Conservation (phyloP, 768 basidiomycete genomes). For the Tulasnella sp. region DNA sequence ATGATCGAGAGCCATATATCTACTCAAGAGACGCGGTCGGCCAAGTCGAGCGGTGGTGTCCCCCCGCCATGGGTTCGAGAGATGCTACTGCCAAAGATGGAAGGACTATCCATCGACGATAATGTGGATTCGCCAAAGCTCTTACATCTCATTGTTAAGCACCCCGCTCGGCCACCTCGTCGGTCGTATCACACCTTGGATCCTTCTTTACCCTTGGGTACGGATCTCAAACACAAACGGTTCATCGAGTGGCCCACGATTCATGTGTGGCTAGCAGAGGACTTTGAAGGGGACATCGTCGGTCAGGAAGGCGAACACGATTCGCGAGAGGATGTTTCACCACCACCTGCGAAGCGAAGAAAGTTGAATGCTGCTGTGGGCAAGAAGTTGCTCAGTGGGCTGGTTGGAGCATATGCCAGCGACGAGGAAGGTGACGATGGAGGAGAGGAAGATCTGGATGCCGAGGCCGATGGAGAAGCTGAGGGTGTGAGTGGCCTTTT, state of each 20-base stretch:
- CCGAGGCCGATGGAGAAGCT: constrained; percentile 12
- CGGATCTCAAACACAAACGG: constrained; percentile 44
- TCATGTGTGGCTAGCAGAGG: constrained; percentile 53
- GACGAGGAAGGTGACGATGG: constrained; percentile 32
- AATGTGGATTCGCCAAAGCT: constrained; percentile 44
- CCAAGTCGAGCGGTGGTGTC: constrained; percentile 33
- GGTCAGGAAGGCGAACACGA: constrained; percentile 31
- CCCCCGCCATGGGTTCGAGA: constrained; percentile 40
- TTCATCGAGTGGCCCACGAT: constrained; percentile 82
- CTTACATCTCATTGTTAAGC: constrained; percentile 41
- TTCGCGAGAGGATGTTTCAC: constrained; percentile 26
- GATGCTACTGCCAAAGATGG: constrained; percentile 35
- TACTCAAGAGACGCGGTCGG: constrained; percentile 33
- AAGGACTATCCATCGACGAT: constrained; percentile 30
- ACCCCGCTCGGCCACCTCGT: constrained; percentile 14
- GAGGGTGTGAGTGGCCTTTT: neutral
- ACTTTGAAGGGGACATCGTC: constrained; percentile 53
- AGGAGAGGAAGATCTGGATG: constrained; percentile 26
- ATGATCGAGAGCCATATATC: constrained; percentile 36
- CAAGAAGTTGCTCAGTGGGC: constrained; percentile 44
- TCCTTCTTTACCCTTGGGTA: constrained; percentile 35
- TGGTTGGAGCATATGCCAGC: constrained; percentile 54
- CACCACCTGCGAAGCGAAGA: constrained; percentile 37
- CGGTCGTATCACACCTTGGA: constrained; percentile 49
- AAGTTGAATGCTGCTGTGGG: constrained; percentile 44